These are phyloP conservation scores for Xylariaceae sp. DNA, from an alignment of 2,329 filamentous ascomycete species.

Conservation along the genomic window DNA sequence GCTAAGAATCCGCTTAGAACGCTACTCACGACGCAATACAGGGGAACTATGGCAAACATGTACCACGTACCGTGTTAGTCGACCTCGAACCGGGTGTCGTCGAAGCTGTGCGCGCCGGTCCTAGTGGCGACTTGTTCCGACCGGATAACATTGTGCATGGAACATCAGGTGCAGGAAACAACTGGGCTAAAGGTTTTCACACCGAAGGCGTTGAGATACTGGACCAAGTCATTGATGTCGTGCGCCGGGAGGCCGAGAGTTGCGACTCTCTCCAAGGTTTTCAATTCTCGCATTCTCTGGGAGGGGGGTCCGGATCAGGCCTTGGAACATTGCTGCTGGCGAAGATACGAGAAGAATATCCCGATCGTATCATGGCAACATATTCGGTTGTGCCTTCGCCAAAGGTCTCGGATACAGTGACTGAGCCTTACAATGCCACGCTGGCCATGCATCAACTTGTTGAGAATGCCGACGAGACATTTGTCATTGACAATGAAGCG, in stretches of 20 bases:
- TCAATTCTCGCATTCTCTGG: constrained; percentile 99
- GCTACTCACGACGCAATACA: constrained; percentile 35
- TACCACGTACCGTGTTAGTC: constrained; percentile 97
- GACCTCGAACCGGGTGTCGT: constrained; percentile 99
- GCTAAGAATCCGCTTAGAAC: not conserved
- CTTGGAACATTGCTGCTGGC: constrained; percentile 99
- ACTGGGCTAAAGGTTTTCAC: constrained; percentile 99
- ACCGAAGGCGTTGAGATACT: constrained; percentile 99
- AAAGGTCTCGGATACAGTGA: constrained; percentile 99
- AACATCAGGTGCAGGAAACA: constrained; percentile 99
- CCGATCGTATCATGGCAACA: constrained; percentile 99
- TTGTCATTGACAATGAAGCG: constrained; percentile 99
- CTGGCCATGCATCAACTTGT: constrained; percentile 98
- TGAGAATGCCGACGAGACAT: constrained; percentile 99
- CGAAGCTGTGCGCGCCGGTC: constrained; percentile 97
- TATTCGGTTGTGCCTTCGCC: constrained; percentile 98
- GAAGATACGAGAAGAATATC: constrained; percentile 99
- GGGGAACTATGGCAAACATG: constrained; percentile 98
- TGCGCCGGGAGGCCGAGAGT: constrained; percentile 96
- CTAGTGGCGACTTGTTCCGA: constrained; percentile 98
- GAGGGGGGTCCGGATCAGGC: constrained; percentile 99
- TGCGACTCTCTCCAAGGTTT: constrained; percentile 99
- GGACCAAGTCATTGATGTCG: constrained; percentile 96
- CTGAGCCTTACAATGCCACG: constrained; percentile 99
- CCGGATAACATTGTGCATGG: constrained; percentile 99